Evolutionary conservation across 768 basidiomycete genomes (phyloP).

Genomic region (Tylopilus felleus): DNA sequence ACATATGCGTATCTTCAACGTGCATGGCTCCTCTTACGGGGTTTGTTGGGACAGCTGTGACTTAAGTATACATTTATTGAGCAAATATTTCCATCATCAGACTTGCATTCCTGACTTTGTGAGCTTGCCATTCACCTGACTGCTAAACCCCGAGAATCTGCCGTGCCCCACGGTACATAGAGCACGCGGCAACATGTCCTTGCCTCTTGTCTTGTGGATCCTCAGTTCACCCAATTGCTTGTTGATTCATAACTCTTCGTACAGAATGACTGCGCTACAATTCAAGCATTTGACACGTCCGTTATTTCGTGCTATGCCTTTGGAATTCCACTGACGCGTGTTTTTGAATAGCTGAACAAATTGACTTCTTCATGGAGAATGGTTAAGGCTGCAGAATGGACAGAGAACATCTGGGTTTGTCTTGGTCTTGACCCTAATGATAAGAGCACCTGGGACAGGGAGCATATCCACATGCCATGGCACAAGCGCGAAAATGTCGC

Average conservation of each 20-base stretch:
- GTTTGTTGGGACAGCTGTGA: neutral
- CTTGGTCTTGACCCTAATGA: slow-evolving; percentile 40
- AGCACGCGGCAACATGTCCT: neutral
- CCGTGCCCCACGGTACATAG: neutral
- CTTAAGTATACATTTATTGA: neutral
- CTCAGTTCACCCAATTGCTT: neutral
- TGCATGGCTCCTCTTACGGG: neutral
- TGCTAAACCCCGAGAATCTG: neutral
- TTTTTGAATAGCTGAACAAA: slow-evolving; percentile 39
- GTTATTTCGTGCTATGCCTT: slow-evolving; percentile 1
- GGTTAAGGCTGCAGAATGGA: slow-evolving; percentile 51
- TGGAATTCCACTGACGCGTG: neutral
- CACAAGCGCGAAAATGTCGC: slow-evolving; percentile 40
- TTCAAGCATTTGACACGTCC: slow-evolving; percentile 33
- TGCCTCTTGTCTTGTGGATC: neutral
- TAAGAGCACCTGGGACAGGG: neutral
- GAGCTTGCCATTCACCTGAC: slow-evolving; percentile 2
- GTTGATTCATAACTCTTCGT: neutral
- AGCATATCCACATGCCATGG: slow-evolving; percentile 38
- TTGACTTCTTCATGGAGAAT: slow-evolving; percentile 52
- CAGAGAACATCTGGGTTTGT: slow-evolving; percentile 47
- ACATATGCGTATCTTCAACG: neutral
- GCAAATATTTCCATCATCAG: neutral
- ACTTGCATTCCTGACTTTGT: neutral
- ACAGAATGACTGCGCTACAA: neutral